Conservation (phyloP, 192 early-diverging fungal species). For the Coemansia sp. region DNA sequence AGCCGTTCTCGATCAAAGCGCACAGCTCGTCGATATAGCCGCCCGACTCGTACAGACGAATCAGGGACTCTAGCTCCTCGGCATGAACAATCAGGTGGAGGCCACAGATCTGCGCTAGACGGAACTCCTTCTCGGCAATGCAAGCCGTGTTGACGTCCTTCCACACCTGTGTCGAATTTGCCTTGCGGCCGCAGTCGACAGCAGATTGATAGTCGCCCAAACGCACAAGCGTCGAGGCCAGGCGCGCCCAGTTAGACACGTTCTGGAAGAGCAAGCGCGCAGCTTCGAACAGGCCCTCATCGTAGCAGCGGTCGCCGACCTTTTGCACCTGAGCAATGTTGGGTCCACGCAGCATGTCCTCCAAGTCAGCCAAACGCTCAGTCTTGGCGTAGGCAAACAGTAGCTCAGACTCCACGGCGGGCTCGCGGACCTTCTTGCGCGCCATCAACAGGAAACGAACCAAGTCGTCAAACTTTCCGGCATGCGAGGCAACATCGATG, state of each 20-base stretch:
- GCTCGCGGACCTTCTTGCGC: conserved; percentile 92
- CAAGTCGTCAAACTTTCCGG: conserved; percentile 92
- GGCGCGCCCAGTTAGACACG: conserved; percentile 96
- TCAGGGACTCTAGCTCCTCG: conserved; percentile 91
- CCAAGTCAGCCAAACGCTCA: conserved; percentile 82
- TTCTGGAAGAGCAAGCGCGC: conserved; percentile 93
- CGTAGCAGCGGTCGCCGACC: conserved; percentile 95
- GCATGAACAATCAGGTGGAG: conserved; percentile 95
- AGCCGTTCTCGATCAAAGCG: conserved; percentile 84
- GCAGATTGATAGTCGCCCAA: conserved; percentile 94
- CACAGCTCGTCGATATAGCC: conserved; percentile 94
- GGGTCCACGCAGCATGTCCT: conserved; percentile 89
- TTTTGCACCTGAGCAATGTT: conserved; percentile 92
- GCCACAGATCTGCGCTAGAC: conserved; percentile 97
- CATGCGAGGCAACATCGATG: conserved; percentile 71
- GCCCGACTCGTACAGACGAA: conserved; percentile 80
- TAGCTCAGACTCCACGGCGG: conserved; percentile 93
- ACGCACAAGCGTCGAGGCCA: conserved; percentile 95
- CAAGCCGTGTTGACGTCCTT: conserved; percentile 98
- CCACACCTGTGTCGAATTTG: conserved; percentile 98
- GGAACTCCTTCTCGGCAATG: conserved; percentile 92
- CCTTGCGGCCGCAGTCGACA: conserved; percentile 98
- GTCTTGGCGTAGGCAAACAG: conserved; percentile 97
- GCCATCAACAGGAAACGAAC: conserved; percentile 95
- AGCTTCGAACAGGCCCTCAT: conserved; percentile 85